These are phyloP conservation scores for Magnaporthiopsis rhizophila DNA, from an alignment of 2,329 filamentous ascomycete genomes.

Conservation along the genomic window DNA sequence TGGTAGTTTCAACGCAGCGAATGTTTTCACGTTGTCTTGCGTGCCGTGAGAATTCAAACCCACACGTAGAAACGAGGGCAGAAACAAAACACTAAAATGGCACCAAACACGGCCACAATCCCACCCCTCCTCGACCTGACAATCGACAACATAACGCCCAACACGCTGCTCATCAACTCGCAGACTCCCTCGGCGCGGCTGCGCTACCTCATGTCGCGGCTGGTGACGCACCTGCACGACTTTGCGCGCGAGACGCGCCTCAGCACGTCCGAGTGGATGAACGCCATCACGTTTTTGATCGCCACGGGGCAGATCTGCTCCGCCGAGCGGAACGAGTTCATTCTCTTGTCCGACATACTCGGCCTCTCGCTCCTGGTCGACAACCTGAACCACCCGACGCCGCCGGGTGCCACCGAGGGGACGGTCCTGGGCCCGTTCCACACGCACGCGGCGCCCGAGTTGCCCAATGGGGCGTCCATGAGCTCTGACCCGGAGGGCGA, in stretches of 20 bases:
- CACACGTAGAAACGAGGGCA: no score
- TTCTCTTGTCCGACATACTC: slow-evolving; percentile 71
- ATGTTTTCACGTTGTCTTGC: no score
- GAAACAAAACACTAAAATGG: background rate
- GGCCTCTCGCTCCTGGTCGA: slow-evolving; percentile 75
- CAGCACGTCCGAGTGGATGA: slow-evolving; percentile 72
- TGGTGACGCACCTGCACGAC: slow-evolving; percentile 73
- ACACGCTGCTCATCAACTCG: slow-evolving; percentile 67
- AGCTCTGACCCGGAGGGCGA: slow-evolving; percentile 62
- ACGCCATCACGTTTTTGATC: slow-evolving; percentile 63
- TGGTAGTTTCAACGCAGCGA: no score
- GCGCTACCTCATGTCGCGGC: slow-evolving; percentile 63
- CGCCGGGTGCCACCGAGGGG: slow-evolving; percentile 60
- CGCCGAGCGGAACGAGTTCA: slow-evolving; percentile 71
- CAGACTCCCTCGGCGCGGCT: slow-evolving; percentile 56
- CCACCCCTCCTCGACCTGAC: slow-evolving; percentile 48
- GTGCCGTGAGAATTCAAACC: no score
- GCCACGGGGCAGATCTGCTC: slow-evolving; percentile 61
- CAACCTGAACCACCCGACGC: slow-evolving; percentile 77
- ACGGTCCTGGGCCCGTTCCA: slow-evolving; percentile 79
- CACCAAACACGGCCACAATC: background rate
- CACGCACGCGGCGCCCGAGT: slow-evolving; percentile 62
- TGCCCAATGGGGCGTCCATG: slow-evolving; percentile 52
- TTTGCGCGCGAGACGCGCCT: slow-evolving; percentile 73
- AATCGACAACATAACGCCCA: slow-evolving; percentile 73